Percentiles rank a stretch among this genome's conserved stretches.
Conservation (phyloP, 1,139 yeast species). For the Taiozyma onychis region DNA sequence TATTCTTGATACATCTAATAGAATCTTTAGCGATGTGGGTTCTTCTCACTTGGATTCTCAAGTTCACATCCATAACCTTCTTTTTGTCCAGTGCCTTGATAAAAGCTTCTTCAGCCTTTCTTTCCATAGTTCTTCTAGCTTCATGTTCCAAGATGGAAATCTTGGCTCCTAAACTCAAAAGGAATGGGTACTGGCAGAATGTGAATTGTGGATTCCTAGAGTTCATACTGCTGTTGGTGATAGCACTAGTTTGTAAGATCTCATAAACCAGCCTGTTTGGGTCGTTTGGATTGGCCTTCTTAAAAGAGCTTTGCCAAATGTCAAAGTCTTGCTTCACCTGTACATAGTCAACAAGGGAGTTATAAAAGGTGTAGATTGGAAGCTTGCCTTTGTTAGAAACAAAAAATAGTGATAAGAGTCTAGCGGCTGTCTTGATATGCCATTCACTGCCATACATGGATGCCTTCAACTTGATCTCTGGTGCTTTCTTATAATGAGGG, state of each 20-base stretch:
- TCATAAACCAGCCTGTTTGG: constrained; percentile 24
- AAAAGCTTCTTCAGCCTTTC: constrained; percentile 87
- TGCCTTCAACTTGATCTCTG: constrained; percentile 43
- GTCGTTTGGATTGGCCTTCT: not conserved
- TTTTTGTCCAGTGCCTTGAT: constrained; percentile 64
- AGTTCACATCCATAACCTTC: constrained; percentile 57
- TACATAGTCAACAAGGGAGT: constrained; percentile 74
- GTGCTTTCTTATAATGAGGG: constrained; percentile 12
- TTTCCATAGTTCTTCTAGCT: constrained; percentile 76
- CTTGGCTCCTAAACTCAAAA: constrained; percentile 77
- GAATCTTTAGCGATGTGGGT: constrained; percentile 70
- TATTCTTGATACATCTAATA: constrained; percentile 51
- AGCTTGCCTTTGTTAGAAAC: constrained; percentile 43
- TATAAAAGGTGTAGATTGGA: constrained; percentile 60
- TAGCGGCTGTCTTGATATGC: constrained; percentile 68
- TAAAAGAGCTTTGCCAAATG: constrained; percentile 52
- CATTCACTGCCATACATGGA: constrained; percentile 75
- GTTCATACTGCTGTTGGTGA: not conserved
- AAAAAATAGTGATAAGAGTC: constrained; percentile 49
- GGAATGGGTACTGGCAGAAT: constrained; percentile 80
- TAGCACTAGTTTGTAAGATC: constrained; percentile 5
- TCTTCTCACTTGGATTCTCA: constrained; percentile 65
- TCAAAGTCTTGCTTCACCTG: constrained; percentile 77
- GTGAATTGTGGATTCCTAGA: constrained; percentile 32
- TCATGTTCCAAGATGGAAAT: constrained; percentile 78